Base-by-base conservation (phyloP, 208 protist species). In the Leishmania amazonensis region DNA sequence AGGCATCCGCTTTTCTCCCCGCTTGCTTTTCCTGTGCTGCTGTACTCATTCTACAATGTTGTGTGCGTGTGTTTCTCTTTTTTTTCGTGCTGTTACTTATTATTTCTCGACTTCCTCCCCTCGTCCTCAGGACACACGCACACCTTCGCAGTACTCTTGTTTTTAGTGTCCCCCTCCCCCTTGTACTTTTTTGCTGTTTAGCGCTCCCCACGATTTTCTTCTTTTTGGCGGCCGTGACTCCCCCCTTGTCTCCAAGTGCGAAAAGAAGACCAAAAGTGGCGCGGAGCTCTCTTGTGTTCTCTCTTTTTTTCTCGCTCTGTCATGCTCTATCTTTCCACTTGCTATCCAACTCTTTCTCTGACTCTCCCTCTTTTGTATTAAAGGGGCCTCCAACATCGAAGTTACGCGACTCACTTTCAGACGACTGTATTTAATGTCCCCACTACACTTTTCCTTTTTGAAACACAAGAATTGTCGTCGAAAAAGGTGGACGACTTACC, bases 11-110 rank as follows among this genome's bases (percentile, higher is more conserved):
- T 62, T 47, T n/a, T 4, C 28, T 54, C 35, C 1, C 35, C 40
- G 35, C 40, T 49, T 15, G 2, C 42, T 73, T 28, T 31, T 51
- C 21, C 28, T 13, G 8, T 49, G 40, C 42, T 73, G 40, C 21
- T 49, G 13, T 4, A 31, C 40, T 21, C 40, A 21, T 45, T 21
- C 28, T 21, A 31, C 21, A 73, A 3, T 2, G 42, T 31, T 73
- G 6, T 51, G 35, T 73, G 35, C 68, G 40, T 31, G 21, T 17
- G 35, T 19, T 38, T 76, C 11, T 76, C 49, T 53, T 49, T 49
- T 73, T 49, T 40, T 77, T 60, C 65, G 68, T 47, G 35, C 13
- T 51, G 42, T 72, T 68, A 58, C 35, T 49, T 78, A 7, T 57
- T n/a, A 47, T 13, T n/a, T 60, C 35, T 49, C 67, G 15, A 11